A percentile compares a stretch with the other conserved stretches of the same genome.
Conservation (phyloP, 2,329 filamentous ascomycete species). For the Fusarium cyanostomum region DNA sequence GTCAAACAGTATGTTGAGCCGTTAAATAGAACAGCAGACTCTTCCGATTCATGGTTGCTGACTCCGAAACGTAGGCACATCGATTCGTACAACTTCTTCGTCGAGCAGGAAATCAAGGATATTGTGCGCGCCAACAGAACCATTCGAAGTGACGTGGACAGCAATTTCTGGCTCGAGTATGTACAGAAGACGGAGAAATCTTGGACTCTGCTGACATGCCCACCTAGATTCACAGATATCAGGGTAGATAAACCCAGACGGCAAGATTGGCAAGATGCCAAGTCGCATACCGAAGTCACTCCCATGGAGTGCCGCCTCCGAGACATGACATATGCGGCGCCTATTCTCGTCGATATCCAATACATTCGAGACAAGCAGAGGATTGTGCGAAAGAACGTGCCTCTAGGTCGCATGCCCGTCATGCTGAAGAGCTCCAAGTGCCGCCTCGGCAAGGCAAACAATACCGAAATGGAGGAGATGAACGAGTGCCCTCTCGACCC, state of each 20-base stretch:
- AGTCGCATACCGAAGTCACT: constrained; percentile 78
- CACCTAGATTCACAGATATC: constrained; percentile 79
- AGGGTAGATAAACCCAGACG: constrained; percentile 84
- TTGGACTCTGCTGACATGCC: constrained; percentile 11
- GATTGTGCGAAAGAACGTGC: constrained; percentile 78
- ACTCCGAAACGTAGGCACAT: constrained; percentile 69
- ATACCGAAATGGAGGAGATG: constrained; percentile 87
- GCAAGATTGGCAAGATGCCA: constrained; percentile 76
- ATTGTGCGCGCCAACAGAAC: constrained; percentile 92
- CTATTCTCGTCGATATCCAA: constrained; percentile 90
- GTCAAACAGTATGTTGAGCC: constrained; percentile 77
- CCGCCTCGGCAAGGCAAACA: constrained; percentile 82
- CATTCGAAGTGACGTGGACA: constrained; percentile 91
- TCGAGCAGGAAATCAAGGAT: constrained; percentile 95
- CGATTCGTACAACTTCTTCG: constrained; percentile 98
- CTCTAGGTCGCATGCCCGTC: constrained; percentile 90
- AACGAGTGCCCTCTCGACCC: constrained; percentile 97
- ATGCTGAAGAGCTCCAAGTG: constrained; percentile 98
- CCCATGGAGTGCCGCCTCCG: constrained; percentile 96
- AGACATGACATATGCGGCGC: constrained; percentile 97
- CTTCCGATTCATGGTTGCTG: constrained; percentile 8
- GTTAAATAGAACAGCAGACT: background rate
- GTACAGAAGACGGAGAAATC: constrained; percentile 33
- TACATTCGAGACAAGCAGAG: constrained; percentile 84
- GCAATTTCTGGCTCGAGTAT: constrained; percentile 86